Evolutionary conservation across 2,329 filamentous ascomycete species (phyloP), one percentile per base, ranked within the genome.

Genomic region (Hypoxylon sp.): DNA sequence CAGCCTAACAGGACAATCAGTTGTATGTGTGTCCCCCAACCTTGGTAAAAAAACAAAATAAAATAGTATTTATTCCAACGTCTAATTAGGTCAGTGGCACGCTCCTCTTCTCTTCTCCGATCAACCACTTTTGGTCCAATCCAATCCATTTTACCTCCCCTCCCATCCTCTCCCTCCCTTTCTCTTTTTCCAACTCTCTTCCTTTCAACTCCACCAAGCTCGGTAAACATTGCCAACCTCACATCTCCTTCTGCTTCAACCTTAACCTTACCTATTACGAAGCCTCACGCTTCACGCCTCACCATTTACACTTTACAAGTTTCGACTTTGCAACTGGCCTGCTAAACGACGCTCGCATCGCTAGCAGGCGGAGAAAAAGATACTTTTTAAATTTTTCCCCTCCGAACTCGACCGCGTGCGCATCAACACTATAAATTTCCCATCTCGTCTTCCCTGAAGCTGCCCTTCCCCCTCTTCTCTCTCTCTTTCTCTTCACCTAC

Each of bases 61-160:
- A 59, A 59, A 62, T 59, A 57, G 23, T 47, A 55, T 52, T 58
- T 46, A 51, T 56, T 35, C 51, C 33, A 61, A 62, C 50, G 47
- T 58, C 51, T 53, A 52, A 55, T 53, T 53, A 48, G 47, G 41
- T 52, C 58, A 59, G 61, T 59, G 58, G 52, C 61, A 64, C 58
- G 55, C 48, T 63, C 50, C 45, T 54, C 47, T 48, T n/a, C n/a
- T n/a, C n/a, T 18, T 52, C 42, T 52, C 46, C 55, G 35, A 49
- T 57, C 57, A 59, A 54, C n/a, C 54, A 21, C 46, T 41, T 56
- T 43, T 40, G 37, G 31, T 43, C 55, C 48, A 49, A 61, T 33
- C 45, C 37, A 38, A 45, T 45, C 37, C 20, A 31, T 49, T 33
- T n/a, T n/a, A n/a, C n/a, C 35, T 38, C 21, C 50, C 47, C 29